phyloP scores from a whole-genome alignment of 805 yeast species.

The Candida quercuum region DNA sequence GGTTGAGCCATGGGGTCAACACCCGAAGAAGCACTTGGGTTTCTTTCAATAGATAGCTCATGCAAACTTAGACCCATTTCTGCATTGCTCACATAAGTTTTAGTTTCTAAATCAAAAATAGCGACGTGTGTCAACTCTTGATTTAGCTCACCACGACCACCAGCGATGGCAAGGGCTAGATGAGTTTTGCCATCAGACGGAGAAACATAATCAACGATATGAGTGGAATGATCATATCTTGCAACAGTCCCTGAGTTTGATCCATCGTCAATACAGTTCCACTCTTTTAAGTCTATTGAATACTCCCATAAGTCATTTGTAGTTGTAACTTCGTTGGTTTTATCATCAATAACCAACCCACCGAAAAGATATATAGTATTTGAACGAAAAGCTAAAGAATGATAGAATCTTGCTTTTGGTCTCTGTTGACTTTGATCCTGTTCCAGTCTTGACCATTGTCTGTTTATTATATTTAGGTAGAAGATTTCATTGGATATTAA shows the following conservation, averaged over 20 bases:
- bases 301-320: slow-evolving; percentile 69
- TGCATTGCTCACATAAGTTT: slow-evolving; percentile 17
- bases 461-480: slow-evolving; percentile 50
- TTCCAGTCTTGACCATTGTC: slow-evolving; percentile 48
- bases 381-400: slow-evolving; percentile 47
- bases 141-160: slow-evolving; percentile 39
- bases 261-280: slow-evolving; percentile 49
- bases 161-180: slow-evolving; percentile 47
- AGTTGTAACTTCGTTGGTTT: slow-evolving; percentile 35
- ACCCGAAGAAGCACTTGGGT: slow-evolving; percentile 2
- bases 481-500: slow-evolving; percentile 58
- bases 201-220: slow-evolving; percentile 33
- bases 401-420: slow-evolving; percentile 43
- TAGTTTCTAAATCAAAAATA: slow-evolving; percentile 41
- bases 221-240: slow-evolving; percentile 51
- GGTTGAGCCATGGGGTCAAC: slow-evolving; percentile 10
- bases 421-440: slow-evolving; percentile 14
- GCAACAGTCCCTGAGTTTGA: slow-evolving; percentile 29
- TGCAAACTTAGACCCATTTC: slow-evolving; percentile 18
- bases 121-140: slow-evolving; percentile 28
- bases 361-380: slow-evolving; percentile 57
- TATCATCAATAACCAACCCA: slow-evolving; percentile 44
- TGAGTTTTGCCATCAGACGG: slow-evolving; percentile 33
- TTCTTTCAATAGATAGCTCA: slow-evolving; percentile 11
- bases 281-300: slow-evolving; percentile 43